Base-by-base conservation (phyloP, 495 filamentous ascomycete genomes). In the Trichoderma asperelloides region DNA sequence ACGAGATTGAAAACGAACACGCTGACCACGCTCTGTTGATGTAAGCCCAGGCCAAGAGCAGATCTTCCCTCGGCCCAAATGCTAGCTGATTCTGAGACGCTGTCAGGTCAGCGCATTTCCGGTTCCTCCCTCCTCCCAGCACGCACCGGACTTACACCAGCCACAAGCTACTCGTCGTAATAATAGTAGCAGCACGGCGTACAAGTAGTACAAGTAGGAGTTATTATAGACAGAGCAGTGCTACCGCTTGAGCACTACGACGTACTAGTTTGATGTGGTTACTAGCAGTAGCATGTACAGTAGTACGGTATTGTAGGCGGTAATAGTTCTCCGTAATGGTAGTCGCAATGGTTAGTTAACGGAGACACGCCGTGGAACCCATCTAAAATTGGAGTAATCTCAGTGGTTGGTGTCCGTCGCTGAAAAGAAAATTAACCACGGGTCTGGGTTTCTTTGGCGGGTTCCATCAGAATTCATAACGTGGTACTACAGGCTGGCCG, bases 301-400 rank as follows among this genome's bases (percentile, higher is more conserved):
- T n/a, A n/a, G n/a, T n/a, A n/a, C n/a, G n/a, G n/a, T n/a, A n/a
- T n/a, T n/a, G n/a, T n/a, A n/a, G n/a, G n/a, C n/a, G n/a, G n/a
- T n/a, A n/a, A n/a, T n/a, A n/a, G 55, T 30, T 1, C 23, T 27
- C 27, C 23, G 55, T 47, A 47, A n/a, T 5, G 16, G 6, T 47
- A 27, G 55, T n/a, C n/a, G n/a, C 23, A 27, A 12, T 21, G 7
- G 18, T 21, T 21, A 9, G 18, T 3, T 23, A n/a, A 60, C 27
- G 23, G 55, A 23, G 55, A 30, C 55, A 60, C 11, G 27, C 25
- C 55, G 55, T 60, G 23, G 47, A 60, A 21, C 55, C 55, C 23
- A 25, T 60, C 55, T 60, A 60, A 60, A 60, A 60, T 60, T 60
- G 55, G 55, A 60, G 55, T 60, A 60, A 60, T 60, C 55, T 60